These are phyloP conservation scores for Staphylotrichum longicolle DNA, from an alignment of 495 filamentous ascomycete genomes.

Conservation along the genomic window DNA sequence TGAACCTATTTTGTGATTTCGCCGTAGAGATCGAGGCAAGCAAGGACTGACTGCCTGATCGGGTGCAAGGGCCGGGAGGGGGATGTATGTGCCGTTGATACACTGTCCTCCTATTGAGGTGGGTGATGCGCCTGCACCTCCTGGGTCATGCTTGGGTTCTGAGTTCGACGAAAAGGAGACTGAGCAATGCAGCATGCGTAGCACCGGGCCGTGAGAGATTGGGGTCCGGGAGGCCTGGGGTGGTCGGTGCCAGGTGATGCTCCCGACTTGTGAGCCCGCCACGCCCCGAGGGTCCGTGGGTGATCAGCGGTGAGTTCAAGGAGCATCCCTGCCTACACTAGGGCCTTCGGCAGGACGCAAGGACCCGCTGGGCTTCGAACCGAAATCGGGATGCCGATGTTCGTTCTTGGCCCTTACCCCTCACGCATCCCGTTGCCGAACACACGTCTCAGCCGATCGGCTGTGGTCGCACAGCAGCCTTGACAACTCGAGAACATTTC, in stretches of 20 bases:
- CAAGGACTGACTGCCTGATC: background rate
- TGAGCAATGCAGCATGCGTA: too few relatives aligned
- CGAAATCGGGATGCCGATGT: slow-evolving; percentile 37
- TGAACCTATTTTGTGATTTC: slow-evolving; percentile 5
- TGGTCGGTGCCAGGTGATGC: too few relatives aligned
- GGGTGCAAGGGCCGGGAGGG: background rate
- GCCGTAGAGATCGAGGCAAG: background rate
- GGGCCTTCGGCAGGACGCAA: background rate
- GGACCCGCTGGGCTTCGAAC: slow-evolving; percentile 32
- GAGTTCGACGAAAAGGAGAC: too few relatives aligned
- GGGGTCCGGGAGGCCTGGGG: too few relatives aligned
- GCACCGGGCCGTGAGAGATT: too few relatives aligned
- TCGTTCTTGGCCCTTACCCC: slow-evolving; percentile 28
- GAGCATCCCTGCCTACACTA: background rate
- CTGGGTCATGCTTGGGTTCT: too few relatives aligned
- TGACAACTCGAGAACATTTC: slow-evolving; percentile 18
- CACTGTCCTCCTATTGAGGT: too few relatives aligned
- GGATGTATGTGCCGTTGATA: background rate
- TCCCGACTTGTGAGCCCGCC: too few relatives aligned
- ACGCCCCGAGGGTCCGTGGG: background rate
- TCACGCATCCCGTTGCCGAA: slow-evolving; percentile 23
- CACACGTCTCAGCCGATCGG: slow-evolving; percentile 4
- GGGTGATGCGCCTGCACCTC: too few relatives aligned
- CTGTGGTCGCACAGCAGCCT: slow-evolving; percentile 31
- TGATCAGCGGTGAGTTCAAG: background rate